Evolutionary conservation across 148 eudicot genomes (phyloP).

Genomic region (Gaultheria prostrata): DNA sequence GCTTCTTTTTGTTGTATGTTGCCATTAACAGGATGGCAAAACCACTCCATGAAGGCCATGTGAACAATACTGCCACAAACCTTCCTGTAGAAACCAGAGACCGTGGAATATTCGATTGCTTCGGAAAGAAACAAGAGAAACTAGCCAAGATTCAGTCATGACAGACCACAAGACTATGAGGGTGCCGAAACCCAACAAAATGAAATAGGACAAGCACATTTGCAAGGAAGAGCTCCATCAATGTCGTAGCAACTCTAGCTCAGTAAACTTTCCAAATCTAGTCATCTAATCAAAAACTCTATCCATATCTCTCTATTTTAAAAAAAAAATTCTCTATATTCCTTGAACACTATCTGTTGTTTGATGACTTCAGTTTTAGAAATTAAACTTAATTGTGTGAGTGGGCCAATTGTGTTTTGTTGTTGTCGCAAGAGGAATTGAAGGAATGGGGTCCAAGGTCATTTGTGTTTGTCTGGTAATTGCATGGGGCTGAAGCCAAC

Average conservation of each 20-base stretch:
- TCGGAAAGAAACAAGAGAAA: conserved; percentile 48
- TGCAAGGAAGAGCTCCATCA: conserved; percentile 43
- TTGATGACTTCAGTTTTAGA: neutral
- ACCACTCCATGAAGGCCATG: conserved; percentile 22
- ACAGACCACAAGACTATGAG: conserved; percentile 18
- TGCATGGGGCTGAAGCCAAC: too few species aligned
- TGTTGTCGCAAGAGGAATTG: too few species aligned
- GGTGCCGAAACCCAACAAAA: neutral
- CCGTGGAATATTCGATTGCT: conserved; percentile 50
- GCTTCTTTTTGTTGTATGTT: neutral
- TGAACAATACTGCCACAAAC: conserved; percentile 12
- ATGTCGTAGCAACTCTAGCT: conserved; percentile 47
- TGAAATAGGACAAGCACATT: conserved; percentile 29
- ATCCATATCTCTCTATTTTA: neutral
- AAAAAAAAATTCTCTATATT: too few species aligned
- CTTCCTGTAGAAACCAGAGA: conserved; percentile 27
- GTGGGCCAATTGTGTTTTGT: too few species aligned
- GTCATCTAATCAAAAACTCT: neutral
- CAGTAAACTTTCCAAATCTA: conserved; percentile 26
- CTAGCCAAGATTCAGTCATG: conserved; percentile 24
- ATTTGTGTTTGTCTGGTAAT: too few species aligned
- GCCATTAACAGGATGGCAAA: conserved; percentile 29
- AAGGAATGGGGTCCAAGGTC: too few species aligned
- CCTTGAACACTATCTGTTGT: neutral
- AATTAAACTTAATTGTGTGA: too few species aligned